Base-by-base conservation (phyloP, 306 rosid genomes). In the Cotoneaster glaucophyllus region DNA sequence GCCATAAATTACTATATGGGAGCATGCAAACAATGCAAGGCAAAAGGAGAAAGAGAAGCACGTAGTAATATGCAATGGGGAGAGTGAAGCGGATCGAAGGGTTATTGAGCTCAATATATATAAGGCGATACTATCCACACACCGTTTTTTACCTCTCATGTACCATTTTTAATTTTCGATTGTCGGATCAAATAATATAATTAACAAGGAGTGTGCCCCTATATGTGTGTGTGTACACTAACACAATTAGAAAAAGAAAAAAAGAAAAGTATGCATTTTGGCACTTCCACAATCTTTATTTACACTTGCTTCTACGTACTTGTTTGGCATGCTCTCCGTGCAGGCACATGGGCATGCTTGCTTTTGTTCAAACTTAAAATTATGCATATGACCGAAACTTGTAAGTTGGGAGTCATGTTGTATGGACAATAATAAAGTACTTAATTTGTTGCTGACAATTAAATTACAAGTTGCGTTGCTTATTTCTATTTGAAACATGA, bases 331-430 rank as follows among this genome's bases (percentile, higher is more conserved):
- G 54, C 54, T 5, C 21, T 5, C 21, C 17, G 31, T 58, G 34
- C 3, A 41, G 77, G 77, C 77, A 73, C 77, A 73, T 73, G 77
- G 68, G 54, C 22, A 12, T 34, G 76, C 66, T 37, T 22, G 34
- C 66, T 72, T 56, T 56, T 19, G 26, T 34, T 57, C 25, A 22
- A 57, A 41, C 11, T 3, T 57, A 19, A 24, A 50, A 50, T 48
- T 48, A 56, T 19, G 25, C 8, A 54, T 22, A 56, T 1, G 22
- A 34, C 75, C 41, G 14, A 52, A 15, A n/a, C 15, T 54, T 71
- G 75, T 53, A 56, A 56, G 12, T 1, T 52, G 39, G 21, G 64
- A 53, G 74, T 31, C 31, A 6, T 31, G 41, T 25, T 32, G 10
- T 21, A 12, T 24, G 64, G 31, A 71, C 64, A 7, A 54, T 24